Evolutionary conservation across 257 asterid species (phyloP).

Genomic region (Solanum neorickii): DNA sequence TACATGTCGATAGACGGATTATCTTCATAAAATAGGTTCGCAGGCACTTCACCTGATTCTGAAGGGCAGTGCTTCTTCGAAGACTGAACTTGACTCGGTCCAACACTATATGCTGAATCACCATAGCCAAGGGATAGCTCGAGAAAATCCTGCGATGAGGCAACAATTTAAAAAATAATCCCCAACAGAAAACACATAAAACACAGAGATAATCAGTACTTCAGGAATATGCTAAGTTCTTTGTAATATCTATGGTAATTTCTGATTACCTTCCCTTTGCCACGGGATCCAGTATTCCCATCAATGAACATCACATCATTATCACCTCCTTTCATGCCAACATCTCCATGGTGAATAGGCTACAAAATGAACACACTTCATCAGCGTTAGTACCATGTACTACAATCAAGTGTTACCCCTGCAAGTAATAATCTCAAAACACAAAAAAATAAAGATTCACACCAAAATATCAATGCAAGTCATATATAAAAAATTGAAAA

Average conservation of each 20-base stretch:
- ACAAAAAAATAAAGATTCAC: neutral
- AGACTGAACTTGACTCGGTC: constrained; percentile 8
- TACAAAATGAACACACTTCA: constrained; percentile 14
- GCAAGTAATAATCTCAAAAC: neutral
- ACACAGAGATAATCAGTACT: neutral
- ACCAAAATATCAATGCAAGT: neutral
- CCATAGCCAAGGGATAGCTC: constrained; percentile 18
- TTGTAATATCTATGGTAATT: neutral
- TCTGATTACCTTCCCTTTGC: constrained; percentile 60
- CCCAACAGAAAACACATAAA: neutral
- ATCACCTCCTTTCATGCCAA: constrained; percentile 51
- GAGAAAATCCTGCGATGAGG: constrained; percentile 25
- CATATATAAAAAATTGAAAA: neutral
- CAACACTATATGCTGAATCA: constrained; percentile 15
- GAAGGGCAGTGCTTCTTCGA: constrained; percentile 18
- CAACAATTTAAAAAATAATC: neutral
- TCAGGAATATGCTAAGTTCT: neutral
- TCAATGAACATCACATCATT: constrained; percentile 25
- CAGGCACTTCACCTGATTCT: constrained; percentile 13
- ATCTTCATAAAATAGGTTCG: constrained; percentile 22
- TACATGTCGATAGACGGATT: constrained; percentile 40
- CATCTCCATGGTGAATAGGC: constrained; percentile 54
- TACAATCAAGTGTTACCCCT: neutral
- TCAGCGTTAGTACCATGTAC: neutral
- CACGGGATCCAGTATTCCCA: constrained; percentile 19